Percentiles rank a stretch among this genome's conserved stretches.
Conservation (phyloP, 2,329 filamentous ascomycete species). For the Hymenotorrendiella dingleyae region DNA sequence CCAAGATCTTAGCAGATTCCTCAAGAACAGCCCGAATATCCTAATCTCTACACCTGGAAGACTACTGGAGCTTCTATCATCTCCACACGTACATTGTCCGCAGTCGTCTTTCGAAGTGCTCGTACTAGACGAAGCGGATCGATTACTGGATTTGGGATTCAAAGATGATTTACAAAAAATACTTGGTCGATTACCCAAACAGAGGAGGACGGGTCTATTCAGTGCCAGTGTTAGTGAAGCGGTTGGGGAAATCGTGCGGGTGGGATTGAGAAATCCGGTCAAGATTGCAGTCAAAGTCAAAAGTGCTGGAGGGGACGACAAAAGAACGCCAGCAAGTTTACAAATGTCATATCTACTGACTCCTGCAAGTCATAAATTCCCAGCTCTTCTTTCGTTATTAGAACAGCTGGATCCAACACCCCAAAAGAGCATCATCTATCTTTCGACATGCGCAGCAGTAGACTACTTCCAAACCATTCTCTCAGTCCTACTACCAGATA, state of each 20-base stretch:
- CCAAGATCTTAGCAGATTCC: slow-evolving; percentile 80
- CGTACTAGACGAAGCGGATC: slow-evolving; percentile 90
- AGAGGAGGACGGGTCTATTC: slow-evolving; percentile 87
- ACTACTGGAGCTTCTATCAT: slow-evolving; percentile 79
- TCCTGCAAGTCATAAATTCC: slow-evolving; percentile 74
- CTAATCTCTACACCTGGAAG: slow-evolving; percentile 87
- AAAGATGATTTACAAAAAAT: slow-evolving; percentile 87
- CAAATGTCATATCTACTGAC: slow-evolving; percentile 80
- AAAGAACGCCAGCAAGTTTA: slow-evolving; percentile 85
- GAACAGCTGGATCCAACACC: slow-evolving; percentile 64
- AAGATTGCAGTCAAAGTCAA: slow-evolving; percentile 94
- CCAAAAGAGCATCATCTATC: slow-evolving; percentile 82
- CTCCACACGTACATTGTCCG: slow-evolving; percentile 79
- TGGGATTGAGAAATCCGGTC: slow-evolving; percentile 88
- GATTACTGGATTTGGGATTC: slow-evolving; percentile 88
- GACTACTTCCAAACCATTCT: slow-evolving; percentile 88
- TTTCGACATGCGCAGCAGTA: slow-evolving; percentile 90
- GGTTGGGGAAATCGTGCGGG: slow-evolving; percentile 84
- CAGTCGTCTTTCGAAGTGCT: slow-evolving; percentile 88
- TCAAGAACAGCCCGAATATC: slow-evolving; percentile 79
- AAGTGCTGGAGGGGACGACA: slow-evolving; percentile 69
- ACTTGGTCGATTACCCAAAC: slow-evolving; percentile 78
- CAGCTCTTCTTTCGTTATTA: slow-evolving; percentile 66
- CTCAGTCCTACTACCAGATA: slow-evolving; percentile 61
- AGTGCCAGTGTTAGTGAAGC: slow-evolving; percentile 95